Percentiles rank a stretch among this genome's conserved stretches.
phyloP scores from a whole-genome alignment of 805 yeast genomes.

The Suhomyces prunicola region DNA sequence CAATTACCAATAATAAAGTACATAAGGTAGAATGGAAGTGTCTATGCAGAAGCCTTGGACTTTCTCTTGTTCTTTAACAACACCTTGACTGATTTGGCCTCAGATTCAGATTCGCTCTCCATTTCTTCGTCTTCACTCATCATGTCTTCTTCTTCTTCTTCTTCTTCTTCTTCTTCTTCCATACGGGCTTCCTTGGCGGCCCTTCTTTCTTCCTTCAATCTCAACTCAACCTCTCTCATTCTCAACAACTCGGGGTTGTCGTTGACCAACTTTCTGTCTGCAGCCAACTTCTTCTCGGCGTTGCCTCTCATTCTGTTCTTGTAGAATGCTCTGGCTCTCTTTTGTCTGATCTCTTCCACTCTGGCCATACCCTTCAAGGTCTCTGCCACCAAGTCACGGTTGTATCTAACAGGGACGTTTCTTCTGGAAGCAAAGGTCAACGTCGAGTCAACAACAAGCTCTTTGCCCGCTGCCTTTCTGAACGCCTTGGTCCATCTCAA shows the following conservation, averaged over 20 bases:
- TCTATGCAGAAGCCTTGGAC: conserved; percentile 14
- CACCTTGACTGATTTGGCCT: conserved; percentile 49
- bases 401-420: conserved; percentile 96
- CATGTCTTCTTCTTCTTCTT: conserved; percentile 42
- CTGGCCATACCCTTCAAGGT: conserved; percentile 94
- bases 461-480: conserved; percentile 98
- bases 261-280: conserved; percentile 87
- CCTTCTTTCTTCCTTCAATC: conserved; percentile 67
- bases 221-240: conserved; percentile 90
- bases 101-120: conserved; percentile 41
- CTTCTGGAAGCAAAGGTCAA: conserved; percentile 95
- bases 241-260: conserved; percentile 83
- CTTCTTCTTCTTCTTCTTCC: conserved; percentile 38
- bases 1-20: conserved; percentile 2
- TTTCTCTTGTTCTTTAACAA: conserved; percentile 62
- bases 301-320: conserved; percentile 99
- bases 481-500: conserved; percentile 98
- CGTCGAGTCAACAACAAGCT: conserved; percentile 94
- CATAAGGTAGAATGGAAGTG: background rate
- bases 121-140: conserved; percentile 41
- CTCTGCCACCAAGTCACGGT: conserved; percentile 91
- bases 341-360: conserved; percentile 92
- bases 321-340: conserved; percentile 97
- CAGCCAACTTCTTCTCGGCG: conserved; percentile 77
- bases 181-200: conserved; percentile 55